Conservation (phyloP, 192 early-diverging fungal species). For the Spinellus fusiger region DNA sequence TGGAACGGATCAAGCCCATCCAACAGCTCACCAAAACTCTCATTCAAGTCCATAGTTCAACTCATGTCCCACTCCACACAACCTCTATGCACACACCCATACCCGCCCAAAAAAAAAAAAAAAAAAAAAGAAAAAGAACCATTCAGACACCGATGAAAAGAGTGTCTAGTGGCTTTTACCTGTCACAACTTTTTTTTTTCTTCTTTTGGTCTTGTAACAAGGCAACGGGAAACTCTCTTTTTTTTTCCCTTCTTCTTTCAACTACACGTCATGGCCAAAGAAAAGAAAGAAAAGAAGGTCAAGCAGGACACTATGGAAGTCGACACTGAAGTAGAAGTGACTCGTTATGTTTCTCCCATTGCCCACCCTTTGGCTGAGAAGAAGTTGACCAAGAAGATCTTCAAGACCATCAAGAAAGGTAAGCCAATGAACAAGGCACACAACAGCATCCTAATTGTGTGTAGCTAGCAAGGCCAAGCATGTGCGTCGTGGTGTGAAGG, state of each 20-base stretch:
- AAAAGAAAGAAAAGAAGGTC: conserved; percentile 50
- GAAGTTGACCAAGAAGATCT: conserved; percentile 79
- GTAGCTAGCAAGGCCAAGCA: conserved; percentile 81
- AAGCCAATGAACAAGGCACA: conserved; percentile 5
- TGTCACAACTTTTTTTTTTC: conserved; percentile 1
- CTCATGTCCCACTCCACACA: too few species aligned
- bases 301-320: conserved; percentile 32
- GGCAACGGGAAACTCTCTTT: not conserved
- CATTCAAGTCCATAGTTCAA: not conserved
- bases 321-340: conserved; percentile 42
- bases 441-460: not conserved
- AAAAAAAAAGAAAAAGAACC: not conserved
- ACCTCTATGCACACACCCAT: too few species aligned
- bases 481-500: conserved; percentile 94
- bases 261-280: conserved; percentile 31
- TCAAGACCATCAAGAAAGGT: conserved; percentile 91
- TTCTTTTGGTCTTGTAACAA: too few species aligned
- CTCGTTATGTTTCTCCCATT: conserved; percentile 58
- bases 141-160: not conserved
- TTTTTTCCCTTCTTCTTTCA: conserved; percentile 5
- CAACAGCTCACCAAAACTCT: not conserved
- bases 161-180: not conserved
- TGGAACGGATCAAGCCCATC: not conserved
- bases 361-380: conserved; percentile 78
- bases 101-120: too few species aligned